phyloP scores from a whole-genome alignment of 2,329 filamentous ascomycete species.

The Aspergillus fumigatiaffinis region DNA sequence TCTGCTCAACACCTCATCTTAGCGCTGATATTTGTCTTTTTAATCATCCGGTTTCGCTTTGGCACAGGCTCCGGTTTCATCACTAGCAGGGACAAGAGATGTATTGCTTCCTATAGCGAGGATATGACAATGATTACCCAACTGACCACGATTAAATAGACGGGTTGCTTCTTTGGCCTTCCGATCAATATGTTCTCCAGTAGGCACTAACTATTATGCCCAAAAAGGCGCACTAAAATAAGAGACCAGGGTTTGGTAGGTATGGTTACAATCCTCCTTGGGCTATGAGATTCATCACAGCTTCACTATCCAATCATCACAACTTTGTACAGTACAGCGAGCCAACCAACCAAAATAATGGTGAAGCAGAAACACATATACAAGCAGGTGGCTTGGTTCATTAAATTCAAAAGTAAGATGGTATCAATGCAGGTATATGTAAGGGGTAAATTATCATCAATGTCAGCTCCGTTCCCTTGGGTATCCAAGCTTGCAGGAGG shows the following conservation, averaged over 20 bases:
- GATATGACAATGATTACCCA: constrained; percentile 27
- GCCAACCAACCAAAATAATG: not conserved
- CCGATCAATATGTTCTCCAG: not conserved
- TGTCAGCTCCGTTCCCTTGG: not conserved
- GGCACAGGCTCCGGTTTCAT: not conserved
- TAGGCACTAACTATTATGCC: not conserved
- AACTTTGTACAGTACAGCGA: not conserved
- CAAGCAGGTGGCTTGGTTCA: not conserved
- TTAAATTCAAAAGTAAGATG: not conserved
- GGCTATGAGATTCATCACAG: not conserved
- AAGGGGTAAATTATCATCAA: not conserved
- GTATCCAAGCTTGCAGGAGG: not conserved
- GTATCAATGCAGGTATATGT: not conserved
- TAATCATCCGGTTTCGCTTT: not conserved
- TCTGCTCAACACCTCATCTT: constrained; percentile 1
- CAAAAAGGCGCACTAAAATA: not conserved
- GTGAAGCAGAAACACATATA: not conserved
- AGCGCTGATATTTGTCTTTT: constrained; percentile 8
- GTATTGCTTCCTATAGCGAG: constrained; percentile 14
- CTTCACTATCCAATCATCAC: not conserved
- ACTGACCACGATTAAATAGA: constrained; percentile 8
- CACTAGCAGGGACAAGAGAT: not conserved
- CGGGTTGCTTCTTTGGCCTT: not conserved
- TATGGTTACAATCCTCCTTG: not conserved
- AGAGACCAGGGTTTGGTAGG: not conserved